Evolutionary conservation across 2,329 filamentous ascomycete genomes (phyloP), one percentile per base, ranked within the genome.

Genomic region (Eurotiales sp.): DNA sequence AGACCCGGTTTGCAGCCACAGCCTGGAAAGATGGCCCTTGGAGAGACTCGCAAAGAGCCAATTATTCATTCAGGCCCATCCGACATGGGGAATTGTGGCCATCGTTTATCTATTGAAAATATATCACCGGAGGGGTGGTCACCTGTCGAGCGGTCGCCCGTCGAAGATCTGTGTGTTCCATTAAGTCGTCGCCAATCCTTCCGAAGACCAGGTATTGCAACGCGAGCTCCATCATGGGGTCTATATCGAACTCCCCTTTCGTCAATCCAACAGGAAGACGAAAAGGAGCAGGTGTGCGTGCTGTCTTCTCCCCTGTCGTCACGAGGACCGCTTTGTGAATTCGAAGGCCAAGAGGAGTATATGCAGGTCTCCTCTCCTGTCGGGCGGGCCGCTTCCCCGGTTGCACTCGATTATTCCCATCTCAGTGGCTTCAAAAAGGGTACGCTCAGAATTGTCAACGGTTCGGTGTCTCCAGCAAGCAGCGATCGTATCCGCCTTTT

Each of bases 381-480:
- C 30, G 40, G 23, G 37, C 63, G 59, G 42, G 64, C 54, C 43
- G 55, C 51, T 52, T 69, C 58, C 51, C 69, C 51, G 32, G 61
- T 43, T 53, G 67, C 61, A 36, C 60, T 58, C 42, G 63, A 58
- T 39, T 72, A 72, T 51, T 69, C 68, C n/a, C 68, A 71, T 51
- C 53, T 72, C n/a, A 68, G 69, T 15, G 63, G 62, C 6, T 58
- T 72, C n/a, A 71, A 71, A 44, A 54, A 69, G 21, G 69, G 69
- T 8, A 70, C 69, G n/a, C 49, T 72, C 25, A 66, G 69, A 19
- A 65, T 72, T 7, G 68, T 72, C 6, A 72, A 72, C 50, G 65
- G 66, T 4, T 65, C 65, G 19, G 59, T 59, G n/a, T 71, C 69
- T 10, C 68, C 69, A 8, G 68, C 64, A 27, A 61, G 67, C 10